Conservation (phyloP, 2,329 filamentous ascomycete genomes). For the Penicillium sp. region DNA sequence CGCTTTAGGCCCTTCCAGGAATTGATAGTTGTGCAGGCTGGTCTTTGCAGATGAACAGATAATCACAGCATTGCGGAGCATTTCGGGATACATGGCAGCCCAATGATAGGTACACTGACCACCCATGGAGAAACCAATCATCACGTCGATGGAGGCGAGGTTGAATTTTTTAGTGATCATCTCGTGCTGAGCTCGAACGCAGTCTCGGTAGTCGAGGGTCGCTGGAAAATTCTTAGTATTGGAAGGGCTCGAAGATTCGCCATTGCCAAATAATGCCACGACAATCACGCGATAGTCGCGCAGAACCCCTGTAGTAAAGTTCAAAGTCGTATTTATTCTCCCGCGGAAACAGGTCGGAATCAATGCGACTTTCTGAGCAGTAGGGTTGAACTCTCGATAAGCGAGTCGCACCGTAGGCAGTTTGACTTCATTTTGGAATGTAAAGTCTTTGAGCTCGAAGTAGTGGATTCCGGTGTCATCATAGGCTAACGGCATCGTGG, state of each 20-base stretch:
- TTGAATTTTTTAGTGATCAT: slow-evolving; percentile 47
- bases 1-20: slow-evolving; percentile 55
- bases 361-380: slow-evolving; percentile 49
- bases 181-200: slow-evolving; percentile 50
- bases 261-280: slow-evolving; percentile 56
- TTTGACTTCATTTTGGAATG: slow-evolving; percentile 45
- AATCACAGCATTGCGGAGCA: slow-evolving; percentile 49
- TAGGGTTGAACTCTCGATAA: slow-evolving; percentile 53
- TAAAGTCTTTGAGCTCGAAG: slow-evolving; percentile 35
- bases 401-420: slow-evolving; percentile 36
- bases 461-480: slow-evolving; percentile 3
- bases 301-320: slow-evolving; percentile 53
- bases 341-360: slow-evolving; percentile 64
- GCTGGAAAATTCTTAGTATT: slow-evolving; percentile 51
- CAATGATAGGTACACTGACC: slow-evolving; percentile 58
- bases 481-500: background rate
- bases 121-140: slow-evolving; percentile 59
- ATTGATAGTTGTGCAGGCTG: slow-evolving; percentile 55
- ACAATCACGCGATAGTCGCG: slow-evolving; percentile 53
- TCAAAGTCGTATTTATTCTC: slow-evolving; percentile 56
- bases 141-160: slow-evolving; percentile 46
- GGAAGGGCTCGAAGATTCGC: slow-evolving; percentile 56
- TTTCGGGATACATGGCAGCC: slow-evolving; percentile 52
- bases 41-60: slow-evolving; percentile 57
- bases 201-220: slow-evolving; percentile 51